Evolutionary conservation across 768 basidiomycete species (phyloP).

Genomic region (Boletus subcaerulescens): DNA sequence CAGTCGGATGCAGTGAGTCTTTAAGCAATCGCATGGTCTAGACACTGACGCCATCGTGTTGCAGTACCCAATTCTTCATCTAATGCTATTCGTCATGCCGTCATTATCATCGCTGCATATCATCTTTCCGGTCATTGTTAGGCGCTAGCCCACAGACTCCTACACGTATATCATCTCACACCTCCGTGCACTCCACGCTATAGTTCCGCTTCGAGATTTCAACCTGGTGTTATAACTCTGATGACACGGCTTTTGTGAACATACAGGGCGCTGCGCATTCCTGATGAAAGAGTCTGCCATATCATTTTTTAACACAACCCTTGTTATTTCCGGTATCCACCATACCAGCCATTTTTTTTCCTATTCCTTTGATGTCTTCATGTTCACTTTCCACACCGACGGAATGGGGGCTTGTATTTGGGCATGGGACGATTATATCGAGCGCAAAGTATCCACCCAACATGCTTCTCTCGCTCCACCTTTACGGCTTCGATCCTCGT

Average conservation of each 20-base stretch:
- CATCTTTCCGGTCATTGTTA: conserved; percentile 25
- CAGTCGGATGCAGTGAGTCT: conserved; percentile 83
- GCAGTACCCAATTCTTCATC: conserved; percentile 86
- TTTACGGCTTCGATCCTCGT: neutral
- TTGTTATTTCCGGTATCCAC: conserved; percentile 10
- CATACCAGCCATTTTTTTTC: conserved; percentile 16
- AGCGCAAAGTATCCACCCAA: neutral
- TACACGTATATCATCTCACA: conserved; percentile 20
- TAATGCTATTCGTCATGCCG: conserved; percentile 39
- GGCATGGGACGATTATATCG: conserved; percentile 13
- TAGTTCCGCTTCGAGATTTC: conserved; percentile 13
- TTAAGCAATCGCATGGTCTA: neutral
- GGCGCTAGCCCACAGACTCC: conserved; percentile 31
- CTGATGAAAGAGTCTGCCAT: conserved; percentile 25
- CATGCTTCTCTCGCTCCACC: neutral
- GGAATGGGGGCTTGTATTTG: conserved; percentile 11
- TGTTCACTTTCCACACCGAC: conserved; percentile 2
- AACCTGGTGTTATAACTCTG: conserved; percentile 26
- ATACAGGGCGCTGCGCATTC: conserved; percentile 31
- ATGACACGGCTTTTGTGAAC: conserved; percentile 19
- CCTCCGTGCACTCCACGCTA: conserved; percentile 18
- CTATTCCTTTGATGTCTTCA: neutral
- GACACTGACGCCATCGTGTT: conserved; percentile 1
- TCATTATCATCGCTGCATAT: conserved; percentile 25
- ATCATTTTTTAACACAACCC: neutral